Base-by-base conservation (phyloP, 2,329 filamentous ascomycete genomes). In the Penicillium hesseltinei region DNA sequence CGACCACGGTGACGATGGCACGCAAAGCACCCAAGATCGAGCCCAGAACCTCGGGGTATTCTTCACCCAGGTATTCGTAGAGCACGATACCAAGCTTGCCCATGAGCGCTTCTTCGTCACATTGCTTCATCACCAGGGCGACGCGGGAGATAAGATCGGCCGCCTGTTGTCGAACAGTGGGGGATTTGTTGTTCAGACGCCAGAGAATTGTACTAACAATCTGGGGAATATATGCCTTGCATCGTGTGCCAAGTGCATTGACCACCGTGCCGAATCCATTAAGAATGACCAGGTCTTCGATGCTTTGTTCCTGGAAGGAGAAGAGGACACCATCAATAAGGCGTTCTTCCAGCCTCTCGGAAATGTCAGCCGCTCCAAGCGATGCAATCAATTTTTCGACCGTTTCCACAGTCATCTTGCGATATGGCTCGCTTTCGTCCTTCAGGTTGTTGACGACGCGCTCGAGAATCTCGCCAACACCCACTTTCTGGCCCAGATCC, bases 381-480 rank as follows among this genome's bases (percentile, higher is more conserved):
- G 91, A 91, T 17, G 93, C 92, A 68, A 99, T 89, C 47, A 97
- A 87, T 78, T 97, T 99, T 78, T 99, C 94, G 9, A 97, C 87
- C 0, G 94, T 97, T 80, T 99, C 94, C 35, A 99, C 89, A 0
- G 94, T 97, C 94, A 99, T 99, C 81, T 97, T 97, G 49, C 94
- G 88, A 76, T 99, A 99, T 1, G 93, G 89, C 73, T 99, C 94
- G 73, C 90, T 97, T 76, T 99, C 94, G 71, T 99, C 94, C 76
- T 99, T 99, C 65, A 99, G 84, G 72, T 99, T 97, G 77, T 87
- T 89, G 51, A 97, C 94, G 57, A 97, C 90, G 46, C 92, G 84
- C 75, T 97, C 91, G 4, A 97, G 82, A 58, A 99, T 97, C 79
- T 97, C 93, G 65, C 92, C 88, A 53, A 92, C 92, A 42, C 94